Evolutionary conservation across 345 rosid genomes (phyloP).

Genomic region (Eucalyptus pumila): DNA sequence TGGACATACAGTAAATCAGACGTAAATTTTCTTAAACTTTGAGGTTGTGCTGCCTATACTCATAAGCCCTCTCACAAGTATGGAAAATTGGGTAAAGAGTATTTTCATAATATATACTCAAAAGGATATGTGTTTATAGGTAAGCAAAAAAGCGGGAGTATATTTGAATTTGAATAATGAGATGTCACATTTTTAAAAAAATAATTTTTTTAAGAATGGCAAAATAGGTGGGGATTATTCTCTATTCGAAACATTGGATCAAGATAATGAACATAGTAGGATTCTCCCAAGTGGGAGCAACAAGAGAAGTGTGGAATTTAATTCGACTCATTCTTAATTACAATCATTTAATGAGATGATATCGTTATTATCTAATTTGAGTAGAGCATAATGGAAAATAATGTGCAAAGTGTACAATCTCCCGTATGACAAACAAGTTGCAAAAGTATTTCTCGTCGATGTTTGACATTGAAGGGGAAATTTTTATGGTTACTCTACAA

Average conservation of each 20-base stretch:
- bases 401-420: too few species aligned
- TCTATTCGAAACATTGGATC: too few species aligned
- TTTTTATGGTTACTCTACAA: too few species aligned
- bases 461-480: too few species aligned
- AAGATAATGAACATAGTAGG: too few species aligned
- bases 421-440: accelerated
- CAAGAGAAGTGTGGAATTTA: accelerated
- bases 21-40: accelerated
- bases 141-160: accelerated
- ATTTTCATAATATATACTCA: accelerated
- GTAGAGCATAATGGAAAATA: too few species aligned
- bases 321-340: too few species aligned
- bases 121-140: accelerated
- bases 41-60: too few species aligned
- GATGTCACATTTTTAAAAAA: accelerated
- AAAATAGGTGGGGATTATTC: accelerated
- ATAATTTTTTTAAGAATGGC: accelerated
- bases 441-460: accelerated
- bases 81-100: too few species aligned
- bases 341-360: accelerated
- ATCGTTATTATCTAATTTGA: accelerated
- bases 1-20: accelerated
- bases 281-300: too few species aligned
- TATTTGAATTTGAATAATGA: accelerated
- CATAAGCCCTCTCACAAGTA: too few species aligned